A percentile compares a stretch with the other conserved stretches of the same genome.
Evolutionary conservation across 108 stramenopile species (phyloP).

Genomic region (Skeletonema costatum): DNA sequence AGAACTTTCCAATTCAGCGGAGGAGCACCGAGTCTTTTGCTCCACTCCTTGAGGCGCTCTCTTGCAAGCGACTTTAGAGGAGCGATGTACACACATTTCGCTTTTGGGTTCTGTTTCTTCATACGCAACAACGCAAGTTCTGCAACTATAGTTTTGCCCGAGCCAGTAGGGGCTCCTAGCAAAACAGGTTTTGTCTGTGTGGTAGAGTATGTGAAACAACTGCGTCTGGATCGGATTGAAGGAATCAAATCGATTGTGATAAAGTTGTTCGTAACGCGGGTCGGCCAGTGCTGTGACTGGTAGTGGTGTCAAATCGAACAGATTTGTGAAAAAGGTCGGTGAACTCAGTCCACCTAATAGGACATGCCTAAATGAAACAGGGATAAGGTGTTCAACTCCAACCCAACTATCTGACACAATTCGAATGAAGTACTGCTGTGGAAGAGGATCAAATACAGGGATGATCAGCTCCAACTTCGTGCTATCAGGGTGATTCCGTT

Average conservation of each 20-base stretch:
- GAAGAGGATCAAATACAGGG: constrained; percentile 88
- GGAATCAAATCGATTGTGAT: constrained; percentile 77
- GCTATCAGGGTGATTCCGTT: constrained; percentile 68
- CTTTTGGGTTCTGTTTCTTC: constrained; percentile 67
- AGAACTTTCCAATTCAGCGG: constrained; percentile 90
- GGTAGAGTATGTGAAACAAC: constrained; percentile 85
- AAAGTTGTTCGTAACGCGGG: constrained; percentile 84
- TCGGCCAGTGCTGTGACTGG: constrained; percentile 89
- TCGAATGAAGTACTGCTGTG: constrained; percentile 91
- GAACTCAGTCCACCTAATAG: constrained; percentile 72
- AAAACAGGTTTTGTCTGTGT: constrained; percentile 91
- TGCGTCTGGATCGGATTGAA: constrained; percentile 98
- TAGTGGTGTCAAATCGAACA: constrained; percentile 92
- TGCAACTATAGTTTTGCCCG: constrained; percentile 89
- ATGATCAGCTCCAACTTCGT: constrained; percentile 86
- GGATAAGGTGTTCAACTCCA: constrained; percentile 83
- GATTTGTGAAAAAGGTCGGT: constrained; percentile 75
- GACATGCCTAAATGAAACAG: constrained; percentile 86
- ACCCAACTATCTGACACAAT: constrained; percentile 94
- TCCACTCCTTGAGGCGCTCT: constrained; percentile 97
- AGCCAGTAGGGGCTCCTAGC: constrained; percentile 97
- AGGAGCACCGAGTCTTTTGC: constrained; percentile 69
- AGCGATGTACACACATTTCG: constrained; percentile 96
- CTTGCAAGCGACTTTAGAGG: constrained; percentile 97
- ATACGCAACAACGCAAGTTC: constrained; percentile 92